Percentiles rank a stretch among this genome's conserved stretches.
phyloP scores from a whole-genome alignment of 2,329 filamentous ascomycete species.

The Plenodomus tracheiphilus region DNA sequence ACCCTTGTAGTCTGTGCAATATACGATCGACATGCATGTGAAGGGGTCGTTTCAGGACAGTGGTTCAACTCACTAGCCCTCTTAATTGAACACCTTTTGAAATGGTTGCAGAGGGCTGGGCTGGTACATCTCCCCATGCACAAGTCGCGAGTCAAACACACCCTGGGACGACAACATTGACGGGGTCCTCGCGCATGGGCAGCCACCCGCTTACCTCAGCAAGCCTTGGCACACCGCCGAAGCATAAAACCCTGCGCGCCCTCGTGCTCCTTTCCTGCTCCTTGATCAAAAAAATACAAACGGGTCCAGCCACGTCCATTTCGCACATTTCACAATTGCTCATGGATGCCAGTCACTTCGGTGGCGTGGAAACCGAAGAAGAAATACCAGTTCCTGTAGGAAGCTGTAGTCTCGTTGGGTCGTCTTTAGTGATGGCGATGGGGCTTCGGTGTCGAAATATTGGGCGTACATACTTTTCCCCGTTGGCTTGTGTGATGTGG shows the following conservation, averaged over 20 bases:
- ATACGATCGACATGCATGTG: too few relatives aligned
- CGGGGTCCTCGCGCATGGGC: neutral
- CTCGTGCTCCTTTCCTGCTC: constrained; percentile 48
- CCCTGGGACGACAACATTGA: too few relatives aligned
- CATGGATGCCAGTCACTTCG: constrained; percentile 68
- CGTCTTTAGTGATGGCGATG: constrained; percentile 73
- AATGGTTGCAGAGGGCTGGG: too few relatives aligned
- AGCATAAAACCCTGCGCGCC: constrained; percentile 29
- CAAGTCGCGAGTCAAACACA: too few relatives aligned
- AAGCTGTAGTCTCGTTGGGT: constrained; percentile 70
- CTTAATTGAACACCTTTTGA: too few relatives aligned
- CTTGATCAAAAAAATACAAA: constrained; percentile 61
- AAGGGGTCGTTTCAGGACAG: too few relatives aligned
- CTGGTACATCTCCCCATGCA: too few relatives aligned
- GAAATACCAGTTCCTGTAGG: constrained; percentile 59
- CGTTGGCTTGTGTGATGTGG: neutral
- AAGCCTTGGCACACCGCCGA: constrained; percentile 9
- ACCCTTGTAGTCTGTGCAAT: too few relatives aligned
- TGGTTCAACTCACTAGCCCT: too few relatives aligned
- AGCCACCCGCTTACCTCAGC: neutral
- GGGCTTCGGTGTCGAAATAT: constrained; percentile 71
- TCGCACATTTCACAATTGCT: constrained; percentile 56
- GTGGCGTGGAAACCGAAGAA: constrained; percentile 67
- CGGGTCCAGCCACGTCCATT: constrained; percentile 71
- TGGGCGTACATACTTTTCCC: constrained; percentile 61